Percentiles rank a stretch among this genome's conserved stretches.
These are phyloP conservation scores for Vigna trinervia DNA, from an alignment of 306 rosid genomes.

Conservation along the genomic window DNA sequence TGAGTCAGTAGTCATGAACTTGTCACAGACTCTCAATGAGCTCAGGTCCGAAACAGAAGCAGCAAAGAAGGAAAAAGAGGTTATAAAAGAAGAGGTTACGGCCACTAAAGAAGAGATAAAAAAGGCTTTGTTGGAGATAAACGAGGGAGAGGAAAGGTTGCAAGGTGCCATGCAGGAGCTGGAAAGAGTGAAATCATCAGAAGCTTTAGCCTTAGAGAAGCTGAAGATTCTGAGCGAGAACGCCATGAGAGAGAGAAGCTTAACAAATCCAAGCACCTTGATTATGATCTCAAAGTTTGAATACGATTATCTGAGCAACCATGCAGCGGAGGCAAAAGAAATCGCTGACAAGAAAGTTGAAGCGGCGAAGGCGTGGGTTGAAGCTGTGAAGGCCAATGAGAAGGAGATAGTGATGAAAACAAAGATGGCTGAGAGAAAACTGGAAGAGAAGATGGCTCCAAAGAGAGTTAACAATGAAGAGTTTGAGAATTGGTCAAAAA, in stretches of 20 bases:
- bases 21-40: constrained; percentile 5
- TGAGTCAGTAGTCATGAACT: neutral
- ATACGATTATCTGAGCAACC: constrained; percentile 16
- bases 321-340: constrained; percentile 7
- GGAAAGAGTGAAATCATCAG: neutral
- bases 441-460: neutral
- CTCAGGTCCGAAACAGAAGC: constrained; percentile 4
- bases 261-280: neutral
- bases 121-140: neutral
- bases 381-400: neutral
- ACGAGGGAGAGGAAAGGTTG: neutral
- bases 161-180: neutral
- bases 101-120: neutral
- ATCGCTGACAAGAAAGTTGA: constrained; percentile 17
- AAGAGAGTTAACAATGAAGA: constrained; percentile 19
- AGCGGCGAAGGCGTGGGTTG: constrained; percentile 17
- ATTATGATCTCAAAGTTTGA: constrained; percentile 12
- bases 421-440: neutral
- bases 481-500: neutral
- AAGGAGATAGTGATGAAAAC: constrained; percentile 19
- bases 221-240: neutral
- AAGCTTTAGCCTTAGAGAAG: constrained; percentile 7
- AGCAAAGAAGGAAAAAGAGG: neutral
- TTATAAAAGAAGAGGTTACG: neutral
- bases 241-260: constrained; percentile 19